Percentiles rank a stretch among this genome's conserved stretches.
Evolutionary conservation across 768 basidiomycete species (phyloP).

Genomic region (Naganishia vishniacii): DNA sequence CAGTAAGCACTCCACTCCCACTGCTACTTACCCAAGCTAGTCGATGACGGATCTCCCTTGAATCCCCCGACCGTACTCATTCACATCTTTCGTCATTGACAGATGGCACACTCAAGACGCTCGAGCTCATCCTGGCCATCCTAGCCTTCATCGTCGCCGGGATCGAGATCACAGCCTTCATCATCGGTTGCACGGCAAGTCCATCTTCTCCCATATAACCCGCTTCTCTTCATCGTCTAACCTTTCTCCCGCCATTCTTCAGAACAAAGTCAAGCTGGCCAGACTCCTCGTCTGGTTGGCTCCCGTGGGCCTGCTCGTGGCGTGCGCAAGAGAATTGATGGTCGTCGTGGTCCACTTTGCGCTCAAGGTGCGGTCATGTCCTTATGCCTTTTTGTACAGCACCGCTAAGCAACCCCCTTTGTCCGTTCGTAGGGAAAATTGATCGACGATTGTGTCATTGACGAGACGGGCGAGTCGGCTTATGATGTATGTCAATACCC

Average conservation of each 20-base stretch:
- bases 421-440: slow-evolving; percentile 29
- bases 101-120: slow-evolving; percentile 21
- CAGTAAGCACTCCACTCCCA: too few relatives aligned
- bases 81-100: neutral
- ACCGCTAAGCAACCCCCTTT: too few relatives aligned
- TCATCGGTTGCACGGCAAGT: slow-evolving; percentile 36
- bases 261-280: slow-evolving; percentile 37
- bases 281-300: slow-evolving; percentile 33
- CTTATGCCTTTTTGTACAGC: too few relatives aligned
- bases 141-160: slow-evolving; percentile 36
- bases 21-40: too few relatives aligned
- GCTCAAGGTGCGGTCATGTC: slow-evolving; percentile 33
- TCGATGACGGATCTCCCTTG: too few relatives aligned
- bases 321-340: slow-evolving; percentile 19
- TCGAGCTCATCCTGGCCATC: slow-evolving; percentile 36
- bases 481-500: slow-evolving; percentile 2
- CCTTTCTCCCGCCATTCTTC: neutral
- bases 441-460: slow-evolving; percentile 36
- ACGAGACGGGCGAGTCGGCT: slow-evolving; percentile 13
- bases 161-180: slow-evolving; percentile 32
- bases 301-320: slow-evolving; percentile 36
- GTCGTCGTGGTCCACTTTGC: slow-evolving; percentile 37
- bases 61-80: neutral
- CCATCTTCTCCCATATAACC: too few relatives aligned
- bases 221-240: neutral